Conservation (phyloP, 352 stramenopile species). For the Globisporangium cederbergense region DNA sequence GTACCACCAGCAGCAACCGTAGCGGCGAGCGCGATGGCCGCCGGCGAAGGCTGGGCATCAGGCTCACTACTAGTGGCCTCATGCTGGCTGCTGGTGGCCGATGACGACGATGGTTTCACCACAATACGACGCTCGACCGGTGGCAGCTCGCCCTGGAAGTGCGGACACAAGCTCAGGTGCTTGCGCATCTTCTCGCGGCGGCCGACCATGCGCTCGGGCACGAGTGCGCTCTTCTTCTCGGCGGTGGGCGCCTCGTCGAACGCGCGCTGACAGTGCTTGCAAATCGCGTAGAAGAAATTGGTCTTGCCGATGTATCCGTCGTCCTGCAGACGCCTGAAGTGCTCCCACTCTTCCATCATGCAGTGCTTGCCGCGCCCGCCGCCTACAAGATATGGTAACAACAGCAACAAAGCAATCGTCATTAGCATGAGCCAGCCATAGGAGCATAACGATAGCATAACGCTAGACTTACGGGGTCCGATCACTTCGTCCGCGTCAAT, state of each 20-base stretch:
- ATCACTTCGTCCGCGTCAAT: constrained; percentile 29
- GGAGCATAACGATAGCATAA: neutral
- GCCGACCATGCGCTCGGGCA: constrained; percentile 66
- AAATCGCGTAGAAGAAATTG: constrained; percentile 77
- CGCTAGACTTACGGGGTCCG: constrained; percentile 23
- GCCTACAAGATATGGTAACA: constrained; percentile 7
- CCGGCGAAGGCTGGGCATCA: neutral
- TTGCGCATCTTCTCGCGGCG: constrained; percentile 80
- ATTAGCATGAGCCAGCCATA: neutral
- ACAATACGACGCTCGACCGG: constrained; percentile 35
- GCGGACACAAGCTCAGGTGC: constrained; percentile 50
- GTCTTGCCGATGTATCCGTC: constrained; percentile 82
- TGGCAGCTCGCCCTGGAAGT: constrained; percentile 68
- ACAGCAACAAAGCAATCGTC: neutral
- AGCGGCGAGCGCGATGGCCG: neutral
- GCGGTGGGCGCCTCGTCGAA: constrained; percentile 42
- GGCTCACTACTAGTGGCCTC: constrained; percentile 8
- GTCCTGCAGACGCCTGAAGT: constrained; percentile 71
- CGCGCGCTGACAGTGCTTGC: constrained; percentile 64
- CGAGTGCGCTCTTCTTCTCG: constrained; percentile 49
- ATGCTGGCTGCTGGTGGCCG: neutral
- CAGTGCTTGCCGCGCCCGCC: constrained; percentile 69
- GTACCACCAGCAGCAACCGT: neutral
- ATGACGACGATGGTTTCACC: constrained; percentile 7
- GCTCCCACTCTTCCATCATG: constrained; percentile 82